phyloP scores from a whole-genome alignment of 2,329 filamentous ascomycete genomes.

The Lasiodiplodia citricola region DNA sequence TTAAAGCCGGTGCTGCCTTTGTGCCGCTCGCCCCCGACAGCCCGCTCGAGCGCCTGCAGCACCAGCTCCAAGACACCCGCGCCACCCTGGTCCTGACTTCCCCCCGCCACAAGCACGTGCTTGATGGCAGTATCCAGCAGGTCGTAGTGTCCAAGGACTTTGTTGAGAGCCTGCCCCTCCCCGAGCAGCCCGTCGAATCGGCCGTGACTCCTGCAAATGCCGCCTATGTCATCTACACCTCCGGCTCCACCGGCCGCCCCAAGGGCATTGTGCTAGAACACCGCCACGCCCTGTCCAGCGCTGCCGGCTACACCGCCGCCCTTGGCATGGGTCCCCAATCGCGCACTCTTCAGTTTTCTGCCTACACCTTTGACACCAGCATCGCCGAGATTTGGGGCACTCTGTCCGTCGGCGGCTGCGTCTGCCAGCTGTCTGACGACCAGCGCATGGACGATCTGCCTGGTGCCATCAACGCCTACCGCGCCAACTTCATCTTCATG shows the following conservation, averaged over 20 bases:
- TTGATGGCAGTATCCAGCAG: not conserved
- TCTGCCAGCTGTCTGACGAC: slow-evolving; percentile 43
- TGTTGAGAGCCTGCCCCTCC: not conserved
- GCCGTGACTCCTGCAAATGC: not conserved
- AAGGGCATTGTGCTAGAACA: slow-evolving; percentile 32
- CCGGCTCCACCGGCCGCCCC: slow-evolving; percentile 42
- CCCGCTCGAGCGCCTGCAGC: slow-evolving; percentile 35
- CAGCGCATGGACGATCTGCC: slow-evolving; percentile 35
- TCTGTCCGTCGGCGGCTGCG: slow-evolving; percentile 41
- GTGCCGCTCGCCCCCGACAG: slow-evolving; percentile 38
- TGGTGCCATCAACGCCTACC: slow-evolving; percentile 33
- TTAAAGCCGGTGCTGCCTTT: slow-evolving; percentile 36
- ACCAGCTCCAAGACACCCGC: not conserved
- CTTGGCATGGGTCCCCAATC: slow-evolving; percentile 29
- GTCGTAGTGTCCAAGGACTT: too few species aligned
- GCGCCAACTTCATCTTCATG: too few species aligned
- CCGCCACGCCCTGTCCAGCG: not conserved
- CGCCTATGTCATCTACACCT: slow-evolving; percentile 44
- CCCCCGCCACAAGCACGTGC: not conserved
- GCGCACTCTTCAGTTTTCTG: slow-evolving; percentile 40
- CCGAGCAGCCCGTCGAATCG: not conserved
- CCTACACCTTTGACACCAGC: slow-evolving; percentile 38
- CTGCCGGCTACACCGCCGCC: not conserved
- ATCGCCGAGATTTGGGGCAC: slow-evolving; percentile 43
- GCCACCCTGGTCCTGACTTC: not conserved